Evolutionary conservation across 768 basidiomycete species (phyloP).

Genomic region (Lactarius hatsudake): DNA sequence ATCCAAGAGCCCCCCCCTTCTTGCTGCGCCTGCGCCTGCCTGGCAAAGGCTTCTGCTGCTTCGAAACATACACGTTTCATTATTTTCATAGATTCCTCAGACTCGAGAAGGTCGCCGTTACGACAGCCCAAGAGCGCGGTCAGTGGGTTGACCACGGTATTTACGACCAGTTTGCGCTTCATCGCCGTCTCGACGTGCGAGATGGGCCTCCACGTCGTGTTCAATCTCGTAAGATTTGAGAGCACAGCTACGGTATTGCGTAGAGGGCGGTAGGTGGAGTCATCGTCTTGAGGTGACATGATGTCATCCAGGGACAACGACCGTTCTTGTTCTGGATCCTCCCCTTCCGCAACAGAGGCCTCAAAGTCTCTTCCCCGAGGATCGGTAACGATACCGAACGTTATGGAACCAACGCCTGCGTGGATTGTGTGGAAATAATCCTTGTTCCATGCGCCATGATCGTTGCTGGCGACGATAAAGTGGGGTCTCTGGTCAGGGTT

Average conservation of each 20-base stretch:
- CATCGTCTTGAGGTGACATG: constrained; percentile 34
- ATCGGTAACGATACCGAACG: constrained; percentile 81
- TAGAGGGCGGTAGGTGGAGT: constrained; percentile 54
- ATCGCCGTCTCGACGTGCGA: constrained; percentile 63
- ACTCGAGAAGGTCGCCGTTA: constrained; percentile 69
- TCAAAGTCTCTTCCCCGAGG: constrained; percentile 61
- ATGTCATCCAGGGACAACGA: constrained; percentile 55
- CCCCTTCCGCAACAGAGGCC: constrained; percentile 42
- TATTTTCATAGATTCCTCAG: constrained; percentile 44
- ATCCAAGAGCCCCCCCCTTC: constrained; percentile 32
- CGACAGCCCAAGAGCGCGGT: constrained; percentile 77
- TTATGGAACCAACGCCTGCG: constrained; percentile 62
- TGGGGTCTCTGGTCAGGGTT: constrained; percentile 74
- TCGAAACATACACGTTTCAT: constrained; percentile 63
- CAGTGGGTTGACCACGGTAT: constrained; percentile 81
- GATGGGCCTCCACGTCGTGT: constrained; percentile 62
- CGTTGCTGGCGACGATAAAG: constrained; percentile 81
- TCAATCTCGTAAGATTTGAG: constrained; percentile 51
- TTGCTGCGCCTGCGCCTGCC: constrained; percentile 50
- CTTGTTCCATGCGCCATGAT: constrained; percentile 71
- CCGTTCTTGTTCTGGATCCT: constrained; percentile 38
- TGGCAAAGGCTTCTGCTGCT: constrained; percentile 57
- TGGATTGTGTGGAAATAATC: constrained; percentile 58
- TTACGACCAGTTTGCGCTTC: constrained; percentile 78
- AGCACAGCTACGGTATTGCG: constrained; percentile 68